A percentile compares a stretch with the other conserved stretches of the same genome.
Evolutionary conservation across 352 stramenopile genomes (phyloP).

Genomic region (Phytopythium chamaehyphon): DNA sequence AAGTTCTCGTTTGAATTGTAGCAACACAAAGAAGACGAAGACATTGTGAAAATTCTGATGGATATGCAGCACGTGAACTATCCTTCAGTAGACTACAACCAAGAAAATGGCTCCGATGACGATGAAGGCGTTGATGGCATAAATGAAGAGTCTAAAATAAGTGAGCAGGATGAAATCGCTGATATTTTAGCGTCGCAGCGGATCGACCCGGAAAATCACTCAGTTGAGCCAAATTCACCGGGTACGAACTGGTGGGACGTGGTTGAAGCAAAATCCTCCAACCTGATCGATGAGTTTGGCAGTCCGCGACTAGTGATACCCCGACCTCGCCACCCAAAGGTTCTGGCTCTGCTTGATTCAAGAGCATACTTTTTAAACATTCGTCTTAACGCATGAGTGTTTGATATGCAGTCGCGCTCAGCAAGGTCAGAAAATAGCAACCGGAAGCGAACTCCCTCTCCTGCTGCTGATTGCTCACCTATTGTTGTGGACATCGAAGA

Average conservation of each 20-base stretch:
- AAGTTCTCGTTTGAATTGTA: neutral
- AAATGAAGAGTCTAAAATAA: conserved; percentile 16
- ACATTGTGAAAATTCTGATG: conserved; percentile 42
- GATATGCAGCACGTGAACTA: conserved; percentile 40
- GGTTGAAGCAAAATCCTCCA: conserved; percentile 25
- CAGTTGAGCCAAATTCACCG: conserved; percentile 8
- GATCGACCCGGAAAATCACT: conserved; percentile 5
- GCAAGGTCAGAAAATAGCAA: neutral
- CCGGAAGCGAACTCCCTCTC: too few relatives aligned
- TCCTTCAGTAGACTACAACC: conserved; percentile 11
- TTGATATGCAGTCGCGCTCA: too few relatives aligned
- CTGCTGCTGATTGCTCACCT: conserved; percentile 26
- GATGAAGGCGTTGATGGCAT: conserved; percentile 18
- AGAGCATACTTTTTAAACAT: neutral
- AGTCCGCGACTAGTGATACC: conserved; percentile 34
- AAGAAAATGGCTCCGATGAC: conserved; percentile 14
- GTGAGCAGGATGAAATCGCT: conserved; percentile 40
- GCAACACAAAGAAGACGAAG: conserved; percentile 34
- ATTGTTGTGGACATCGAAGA: conserved; percentile 58
- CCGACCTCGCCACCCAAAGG: conserved; percentile 16
- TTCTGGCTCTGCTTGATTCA: conserved; percentile 5
- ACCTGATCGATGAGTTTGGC: conserved; percentile 41
- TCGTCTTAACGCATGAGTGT: too few relatives aligned
- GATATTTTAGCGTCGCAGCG: conserved; percentile 70
- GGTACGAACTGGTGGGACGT: conserved; percentile 52